Conservation (phyloP, 306 rosid species). For the Begonia loranthoides region DNA sequence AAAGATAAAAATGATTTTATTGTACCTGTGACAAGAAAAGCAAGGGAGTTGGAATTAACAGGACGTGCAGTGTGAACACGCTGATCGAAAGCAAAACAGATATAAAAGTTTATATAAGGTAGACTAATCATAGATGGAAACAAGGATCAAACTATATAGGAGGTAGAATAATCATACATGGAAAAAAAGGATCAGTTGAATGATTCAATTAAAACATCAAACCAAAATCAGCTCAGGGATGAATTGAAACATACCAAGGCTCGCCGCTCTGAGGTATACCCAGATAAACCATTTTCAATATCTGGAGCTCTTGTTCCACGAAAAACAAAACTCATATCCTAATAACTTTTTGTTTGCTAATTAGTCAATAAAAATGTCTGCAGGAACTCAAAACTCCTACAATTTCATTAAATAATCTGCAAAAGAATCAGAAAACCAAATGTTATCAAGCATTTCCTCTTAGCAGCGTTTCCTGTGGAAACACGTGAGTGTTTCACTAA, state of each 20-base stretch:
- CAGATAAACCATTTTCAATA: conserved; percentile 70
- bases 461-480: too few relatives aligned
- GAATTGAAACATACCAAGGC: conserved; percentile 40
- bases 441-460: too few relatives aligned
- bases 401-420: too few relatives aligned
- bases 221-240: conserved; percentile 2
- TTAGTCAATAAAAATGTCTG: conserved; percentile 1
- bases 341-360: conserved; percentile 11
- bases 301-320: conserved; percentile 72
- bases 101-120: not conserved
- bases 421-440: too few relatives aligned
- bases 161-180: too few relatives aligned
- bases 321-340: conserved; percentile 77
- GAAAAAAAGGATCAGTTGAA: too few relatives aligned
- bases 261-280: conserved; percentile 67
- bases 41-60: conserved; percentile 77
- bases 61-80: conserved; percentile 65
- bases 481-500: too few relatives aligned
- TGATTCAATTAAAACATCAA: not conserved
- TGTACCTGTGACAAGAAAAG: conserved; percentile 89
- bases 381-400: not conserved
- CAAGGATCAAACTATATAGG: too few relatives aligned
- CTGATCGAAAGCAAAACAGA: conserved; percentile 17
- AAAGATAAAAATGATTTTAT: not conserved
- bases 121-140: too few relatives aligned